These are phyloP conservation scores for Ceratobasidium sp. DNA, from an alignment of 1,284 basidiomycete species.

Conservation along the genomic window DNA sequence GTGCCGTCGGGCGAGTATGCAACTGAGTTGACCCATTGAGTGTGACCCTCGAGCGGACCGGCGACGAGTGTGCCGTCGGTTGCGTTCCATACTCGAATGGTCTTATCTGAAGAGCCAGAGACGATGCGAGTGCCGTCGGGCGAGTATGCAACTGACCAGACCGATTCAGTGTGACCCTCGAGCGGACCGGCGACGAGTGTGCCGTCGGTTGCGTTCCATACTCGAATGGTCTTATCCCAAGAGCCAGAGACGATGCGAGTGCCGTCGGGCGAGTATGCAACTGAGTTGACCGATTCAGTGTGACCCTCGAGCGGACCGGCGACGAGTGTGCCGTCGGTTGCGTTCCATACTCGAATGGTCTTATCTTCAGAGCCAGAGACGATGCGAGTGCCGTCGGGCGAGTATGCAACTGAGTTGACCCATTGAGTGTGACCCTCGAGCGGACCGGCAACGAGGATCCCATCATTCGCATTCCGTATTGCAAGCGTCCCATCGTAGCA, in stretches of 20 bases:
- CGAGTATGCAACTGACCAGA: no score
- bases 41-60: neutral
- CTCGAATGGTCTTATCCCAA: no score
- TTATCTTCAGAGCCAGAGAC: neutral
- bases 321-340: neutral
- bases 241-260: no score
- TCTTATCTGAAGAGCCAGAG: no score
- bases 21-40: neutral
- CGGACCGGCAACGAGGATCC: neutral
- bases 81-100: no score
- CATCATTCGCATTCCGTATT: neutral
- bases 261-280: no score
- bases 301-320: no score
- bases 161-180: no score
- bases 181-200: no score
- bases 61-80: neutral
- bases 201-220: no score
- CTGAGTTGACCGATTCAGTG: no score
- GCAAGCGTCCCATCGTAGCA: neutral
- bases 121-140: no score
- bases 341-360: slow-evolving; percentile 4
- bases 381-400: neutral
- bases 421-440: neutral
- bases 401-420: neutral
- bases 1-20: neutral